Evolutionary conservation across 768 basidiomycete species (phyloP).

Genomic region (Lentinus tigrinus): DNA sequence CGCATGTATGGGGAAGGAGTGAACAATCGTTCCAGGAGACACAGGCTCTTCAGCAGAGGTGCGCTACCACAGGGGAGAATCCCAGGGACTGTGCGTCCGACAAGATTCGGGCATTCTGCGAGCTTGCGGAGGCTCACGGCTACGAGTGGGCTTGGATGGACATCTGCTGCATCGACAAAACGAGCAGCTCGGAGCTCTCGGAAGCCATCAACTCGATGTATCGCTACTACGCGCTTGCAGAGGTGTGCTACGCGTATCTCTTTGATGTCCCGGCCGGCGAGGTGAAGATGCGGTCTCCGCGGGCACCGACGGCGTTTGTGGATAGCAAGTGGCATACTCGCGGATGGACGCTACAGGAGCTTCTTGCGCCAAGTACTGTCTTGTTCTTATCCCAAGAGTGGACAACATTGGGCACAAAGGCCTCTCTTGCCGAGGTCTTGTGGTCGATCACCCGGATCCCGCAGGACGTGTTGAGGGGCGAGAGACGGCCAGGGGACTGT

Average conservation of each 20-base stretch:
- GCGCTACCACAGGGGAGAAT: neutral
- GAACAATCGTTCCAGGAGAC: constrained; percentile 2
- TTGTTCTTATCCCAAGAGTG: neutral
- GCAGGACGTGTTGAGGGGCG: neutral
- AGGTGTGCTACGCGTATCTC: neutral
- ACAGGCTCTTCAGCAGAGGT: neutral
- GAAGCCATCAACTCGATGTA: neutral
- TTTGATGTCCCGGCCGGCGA: neutral
- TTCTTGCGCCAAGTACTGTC: neutral
- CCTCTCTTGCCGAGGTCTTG: neutral
- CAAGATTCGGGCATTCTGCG: neutral
- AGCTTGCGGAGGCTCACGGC: neutral
- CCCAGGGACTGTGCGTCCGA: neutral
- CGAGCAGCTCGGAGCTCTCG: neutral
- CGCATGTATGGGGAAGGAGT: neutral
- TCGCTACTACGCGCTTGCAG: neutral
- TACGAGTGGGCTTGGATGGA: neutral
- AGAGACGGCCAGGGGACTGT: neutral
- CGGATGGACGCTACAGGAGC: constrained; percentile 1
- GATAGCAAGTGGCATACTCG: neutral
- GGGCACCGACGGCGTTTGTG: neutral
- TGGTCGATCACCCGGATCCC: neutral
- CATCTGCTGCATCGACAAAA: neutral
- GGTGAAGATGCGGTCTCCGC: too few species aligned
- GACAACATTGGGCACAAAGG: neutral